phyloP scores from a whole-genome alignment of 257 asterid species.

The Sherardia arvensis region DNA sequence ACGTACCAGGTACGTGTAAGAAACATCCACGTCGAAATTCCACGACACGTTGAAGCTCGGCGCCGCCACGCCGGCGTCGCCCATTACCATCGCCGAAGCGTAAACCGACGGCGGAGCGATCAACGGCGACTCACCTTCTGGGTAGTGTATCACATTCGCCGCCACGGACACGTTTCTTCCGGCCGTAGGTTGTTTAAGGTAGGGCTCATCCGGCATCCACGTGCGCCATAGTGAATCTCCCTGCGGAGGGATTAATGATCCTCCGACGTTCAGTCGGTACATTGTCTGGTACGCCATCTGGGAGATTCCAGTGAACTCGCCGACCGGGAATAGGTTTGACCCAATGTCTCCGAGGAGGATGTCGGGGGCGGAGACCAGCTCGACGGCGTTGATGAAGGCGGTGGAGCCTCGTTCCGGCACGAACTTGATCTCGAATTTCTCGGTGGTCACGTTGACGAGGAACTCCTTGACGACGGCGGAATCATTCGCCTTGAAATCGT shows the following conservation, averaged over 20 bases:
- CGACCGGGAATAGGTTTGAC: conserved; percentile 34
- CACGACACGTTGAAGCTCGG: conserved; percentile 78
- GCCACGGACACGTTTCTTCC: conserved; percentile 33
- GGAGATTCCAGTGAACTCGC: conserved; percentile 30
- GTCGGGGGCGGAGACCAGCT: conserved; percentile 53
- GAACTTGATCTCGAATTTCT: conserved; percentile 29
- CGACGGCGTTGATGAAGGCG: conserved; percentile 50
- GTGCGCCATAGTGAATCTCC: conserved; percentile 37
- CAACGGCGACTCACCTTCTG: conserved; percentile 64
- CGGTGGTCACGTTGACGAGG: conserved; percentile 46
- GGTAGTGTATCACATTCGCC: conserved; percentile 50
- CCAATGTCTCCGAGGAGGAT: conserved; percentile 29
- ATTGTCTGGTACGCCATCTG: conserved; percentile 25
- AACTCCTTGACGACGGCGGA: conserved; percentile 22
- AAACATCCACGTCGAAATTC: conserved; percentile 48
- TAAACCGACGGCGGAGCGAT: conserved; percentile 77
- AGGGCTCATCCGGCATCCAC: conserved; percentile 41
- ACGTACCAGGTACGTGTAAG: conserved; percentile 65
- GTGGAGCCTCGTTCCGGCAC: conserved; percentile 25
- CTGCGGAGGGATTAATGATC: conserved; percentile 22
- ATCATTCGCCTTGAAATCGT: conserved; percentile 24
- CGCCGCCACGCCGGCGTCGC: conserved; percentile 41
- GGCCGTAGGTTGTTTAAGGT: conserved; percentile 38
- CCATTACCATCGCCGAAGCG: conserved; percentile 71
- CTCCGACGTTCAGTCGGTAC: conserved; percentile 49